Percentiles rank a stretch among this genome's conserved stretches.
phyloP scores from a whole-genome alignment of 495 filamentous ascomycete genomes.

The Penicillium ochrochloron region DNA sequence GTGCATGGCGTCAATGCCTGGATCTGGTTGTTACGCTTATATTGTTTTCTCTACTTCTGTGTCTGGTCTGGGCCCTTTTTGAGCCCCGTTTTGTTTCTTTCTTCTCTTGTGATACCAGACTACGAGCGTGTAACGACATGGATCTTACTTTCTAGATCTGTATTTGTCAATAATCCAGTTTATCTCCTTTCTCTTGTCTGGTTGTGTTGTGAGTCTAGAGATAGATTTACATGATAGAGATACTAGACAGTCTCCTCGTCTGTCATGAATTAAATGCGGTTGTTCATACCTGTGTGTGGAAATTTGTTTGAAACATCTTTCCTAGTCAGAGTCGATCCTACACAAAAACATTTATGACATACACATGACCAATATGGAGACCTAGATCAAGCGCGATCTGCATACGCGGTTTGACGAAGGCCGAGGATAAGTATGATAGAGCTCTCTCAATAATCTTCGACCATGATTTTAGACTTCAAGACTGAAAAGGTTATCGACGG shows the following conservation, averaged over 20 bases:
- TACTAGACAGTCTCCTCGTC: neutral
- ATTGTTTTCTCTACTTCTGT: conserved; percentile 19
- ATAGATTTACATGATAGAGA: neutral
- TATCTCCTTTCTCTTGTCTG: conserved; percentile 8
- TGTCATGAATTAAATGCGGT: neutral
- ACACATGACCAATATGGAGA: neutral
- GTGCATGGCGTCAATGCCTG: conserved; percentile 39
- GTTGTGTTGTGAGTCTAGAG: neutral
- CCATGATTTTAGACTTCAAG: neutral
- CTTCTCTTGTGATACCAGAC: conserved; percentile 44
- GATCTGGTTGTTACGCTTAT: conserved; percentile 24
- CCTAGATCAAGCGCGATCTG: neutral
- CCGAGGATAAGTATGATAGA: neutral
- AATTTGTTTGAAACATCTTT: neutral
- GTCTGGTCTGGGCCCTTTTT: conserved; percentile 8
- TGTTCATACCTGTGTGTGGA: neutral
- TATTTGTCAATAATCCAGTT: conserved; percentile 39
- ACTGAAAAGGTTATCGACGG: conserved; percentile 4
- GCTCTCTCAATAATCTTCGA: conserved; percentile 1
- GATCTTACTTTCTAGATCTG: conserved; percentile 40
- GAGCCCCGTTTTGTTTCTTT: conserved; percentile 20
- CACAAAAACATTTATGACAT: neutral
- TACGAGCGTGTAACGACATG: conserved; percentile 39
- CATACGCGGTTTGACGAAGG: neutral
- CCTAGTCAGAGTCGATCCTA: neutral